A percentile compares a stretch with the other conserved stretches of the same genome.
phyloP scores from a whole-genome alignment of 2,329 filamentous ascomycete genomes.

The Fusarium foetens region DNA sequence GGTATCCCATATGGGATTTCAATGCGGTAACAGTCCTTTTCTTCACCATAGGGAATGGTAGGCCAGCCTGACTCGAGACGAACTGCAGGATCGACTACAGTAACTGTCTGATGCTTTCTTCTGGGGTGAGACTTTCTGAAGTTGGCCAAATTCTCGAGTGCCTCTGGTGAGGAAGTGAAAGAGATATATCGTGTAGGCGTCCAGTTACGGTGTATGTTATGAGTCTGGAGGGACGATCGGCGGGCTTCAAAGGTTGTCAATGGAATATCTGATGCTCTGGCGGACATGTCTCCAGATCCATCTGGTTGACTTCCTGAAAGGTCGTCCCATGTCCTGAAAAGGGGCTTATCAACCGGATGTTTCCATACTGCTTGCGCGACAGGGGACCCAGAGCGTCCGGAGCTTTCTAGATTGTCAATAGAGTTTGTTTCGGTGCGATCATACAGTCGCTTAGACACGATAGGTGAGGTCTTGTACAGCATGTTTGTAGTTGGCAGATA shows the following conservation, averaged over 20 bases:
- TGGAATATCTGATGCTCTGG: not conserved
- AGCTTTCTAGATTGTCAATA: not conserved
- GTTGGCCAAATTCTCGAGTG: not conserved
- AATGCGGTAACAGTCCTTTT: not conserved
- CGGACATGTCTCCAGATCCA: not conserved
- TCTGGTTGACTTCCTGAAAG: constrained; percentile 9
- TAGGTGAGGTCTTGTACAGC: not conserved
- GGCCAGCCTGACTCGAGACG: not conserved
- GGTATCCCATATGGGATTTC: not conserved
- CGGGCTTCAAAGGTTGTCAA: not conserved
- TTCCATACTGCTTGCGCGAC: not conserved
- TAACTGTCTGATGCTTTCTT: not conserved
- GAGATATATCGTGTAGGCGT: not conserved
- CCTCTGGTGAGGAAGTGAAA: not conserved
- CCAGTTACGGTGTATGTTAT: not conserved
- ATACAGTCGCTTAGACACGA: not conserved
- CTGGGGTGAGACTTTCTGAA: not conserved
- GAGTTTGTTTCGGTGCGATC: too few species aligned
- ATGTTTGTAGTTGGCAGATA: not conserved
- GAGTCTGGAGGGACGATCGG: not conserved
- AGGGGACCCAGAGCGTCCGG: not conserved
- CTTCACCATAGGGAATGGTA: not conserved
- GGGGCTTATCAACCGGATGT: not conserved
- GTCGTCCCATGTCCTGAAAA: constrained; percentile 5
- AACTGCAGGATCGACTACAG: not conserved